Conservation (phyloP, 805 yeast species). For the Candida broadrunensis region DNA sequence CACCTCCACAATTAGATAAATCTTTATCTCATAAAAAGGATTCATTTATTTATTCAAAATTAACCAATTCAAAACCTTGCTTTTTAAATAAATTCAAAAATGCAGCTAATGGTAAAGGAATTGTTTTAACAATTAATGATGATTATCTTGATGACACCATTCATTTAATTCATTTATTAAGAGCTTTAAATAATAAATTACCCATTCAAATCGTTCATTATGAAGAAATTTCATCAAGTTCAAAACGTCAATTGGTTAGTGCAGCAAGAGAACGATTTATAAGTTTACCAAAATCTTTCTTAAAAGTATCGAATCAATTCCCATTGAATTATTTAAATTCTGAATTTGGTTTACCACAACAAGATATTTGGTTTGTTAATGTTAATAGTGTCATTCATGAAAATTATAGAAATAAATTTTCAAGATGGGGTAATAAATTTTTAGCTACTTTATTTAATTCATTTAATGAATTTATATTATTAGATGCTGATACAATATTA, state of each 20-base stretch:
- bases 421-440: constrained; percentile 45
- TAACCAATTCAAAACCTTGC: no score
- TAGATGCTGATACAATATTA: constrained; percentile 53
- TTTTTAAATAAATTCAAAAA: constrained; percentile 25
- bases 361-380: constrained; percentile 30
- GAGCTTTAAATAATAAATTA: constrained; percentile 23
- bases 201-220: constrained; percentile 30
- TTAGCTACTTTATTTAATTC: constrained; percentile 45
- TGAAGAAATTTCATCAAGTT: constrained; percentile 17
- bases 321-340: constrained; percentile 11
- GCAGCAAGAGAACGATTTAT: constrained; percentile 14
- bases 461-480: constrained; percentile 45
- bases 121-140: constrained; percentile 28
- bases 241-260: constrained; percentile 16
- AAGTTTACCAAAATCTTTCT: constrained; percentile 17
- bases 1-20: constrained; percentile 13
- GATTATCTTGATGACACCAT: constrained; percentile 17
- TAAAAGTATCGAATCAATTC: constrained; percentile 14
- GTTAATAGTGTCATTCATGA: constrained; percentile 15
- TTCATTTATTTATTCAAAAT: no score
- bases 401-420: constrained; percentile 23
- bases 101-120: constrained; percentile 26
- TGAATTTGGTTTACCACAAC: constrained; percentile 23
- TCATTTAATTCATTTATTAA: constrained; percentile 21
- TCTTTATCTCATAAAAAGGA: no score